phyloP scores from a whole-genome alignment of 176 grass and related monocot genomes.

The Ensete glaucum region DNA sequence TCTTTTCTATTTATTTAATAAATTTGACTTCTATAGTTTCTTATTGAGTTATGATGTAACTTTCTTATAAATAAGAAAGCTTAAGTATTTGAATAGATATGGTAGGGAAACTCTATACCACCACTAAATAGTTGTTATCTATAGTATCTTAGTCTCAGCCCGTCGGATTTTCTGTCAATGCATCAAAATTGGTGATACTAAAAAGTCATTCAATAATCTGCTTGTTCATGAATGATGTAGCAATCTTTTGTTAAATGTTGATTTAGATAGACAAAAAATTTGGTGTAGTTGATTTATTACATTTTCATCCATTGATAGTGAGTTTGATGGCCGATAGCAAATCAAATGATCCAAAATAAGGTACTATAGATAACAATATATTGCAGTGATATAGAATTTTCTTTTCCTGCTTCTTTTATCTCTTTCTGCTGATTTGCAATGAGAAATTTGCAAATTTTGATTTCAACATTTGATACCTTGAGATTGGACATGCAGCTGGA shows the following conservation, averaged over 20 bases:
- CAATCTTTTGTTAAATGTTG: not conserved
- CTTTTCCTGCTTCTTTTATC: not conserved
- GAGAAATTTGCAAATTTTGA: not conserved
- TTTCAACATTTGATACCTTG: not conserved
- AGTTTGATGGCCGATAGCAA: not conserved
- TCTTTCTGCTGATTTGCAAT: not conserved
- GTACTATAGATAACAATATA: not conserved
- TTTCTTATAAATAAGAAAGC: too few species aligned
- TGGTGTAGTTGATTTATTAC: not conserved
- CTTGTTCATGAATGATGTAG: not conserved
- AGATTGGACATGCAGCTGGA: not conserved
- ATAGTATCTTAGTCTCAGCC: too few species aligned
- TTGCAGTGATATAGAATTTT: not conserved
- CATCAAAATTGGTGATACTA: not conserved
- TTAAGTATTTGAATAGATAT: not conserved
- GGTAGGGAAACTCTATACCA: not conserved
- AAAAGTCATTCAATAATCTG: too few species aligned
- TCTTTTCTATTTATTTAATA: not conserved
- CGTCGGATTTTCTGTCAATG: not conserved
- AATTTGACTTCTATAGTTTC: not conserved
- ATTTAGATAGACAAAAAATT: not conserved
- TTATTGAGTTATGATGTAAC: not conserved
- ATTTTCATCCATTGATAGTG: too few species aligned
- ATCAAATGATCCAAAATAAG: not conserved
- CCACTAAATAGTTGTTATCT: not conserved